Evolutionary conservation across 345 rosid genomes (phyloP).

Genomic region (Citrus cavaleriei): DNA sequence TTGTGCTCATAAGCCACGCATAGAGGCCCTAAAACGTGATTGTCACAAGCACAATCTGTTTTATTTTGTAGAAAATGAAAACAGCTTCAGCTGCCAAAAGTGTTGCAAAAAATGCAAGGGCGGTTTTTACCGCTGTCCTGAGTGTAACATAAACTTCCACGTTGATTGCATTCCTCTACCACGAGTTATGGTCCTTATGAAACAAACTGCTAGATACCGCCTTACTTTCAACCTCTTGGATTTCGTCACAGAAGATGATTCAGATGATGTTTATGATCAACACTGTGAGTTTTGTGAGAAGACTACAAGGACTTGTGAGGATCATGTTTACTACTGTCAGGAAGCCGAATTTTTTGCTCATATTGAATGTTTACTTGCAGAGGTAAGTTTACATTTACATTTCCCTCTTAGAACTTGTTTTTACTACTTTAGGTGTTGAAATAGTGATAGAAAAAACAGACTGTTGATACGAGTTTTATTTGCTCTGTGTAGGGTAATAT

Average conservation of each 20-base stretch:
- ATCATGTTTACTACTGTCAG: background rate
- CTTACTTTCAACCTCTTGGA: background rate
- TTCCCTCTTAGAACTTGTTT: background rate
- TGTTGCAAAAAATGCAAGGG: background rate
- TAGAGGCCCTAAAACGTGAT: background rate
- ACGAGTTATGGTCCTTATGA: background rate
- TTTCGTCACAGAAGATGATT: background rate
- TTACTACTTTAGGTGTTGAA: background rate
- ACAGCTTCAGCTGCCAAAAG: background rate
- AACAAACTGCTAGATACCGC: background rate
- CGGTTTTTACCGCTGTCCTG: background rate
- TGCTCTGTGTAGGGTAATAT: background rate
- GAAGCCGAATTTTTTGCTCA: background rate
- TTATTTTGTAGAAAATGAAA: background rate
- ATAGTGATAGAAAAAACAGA: background rate
- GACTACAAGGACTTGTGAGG: no score
- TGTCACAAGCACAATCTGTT: background rate
- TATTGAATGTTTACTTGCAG: background rate
- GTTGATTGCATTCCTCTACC: background rate
- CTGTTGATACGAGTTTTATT: no score
- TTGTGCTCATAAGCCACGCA: background rate
- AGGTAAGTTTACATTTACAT: background rate
- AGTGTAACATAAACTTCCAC: background rate
- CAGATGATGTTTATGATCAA: background rate
- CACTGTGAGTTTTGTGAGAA: background rate